Conservation (phyloP, 2,329 filamentous ascomycete species). For the Amylocarpus encephaloides region DNA sequence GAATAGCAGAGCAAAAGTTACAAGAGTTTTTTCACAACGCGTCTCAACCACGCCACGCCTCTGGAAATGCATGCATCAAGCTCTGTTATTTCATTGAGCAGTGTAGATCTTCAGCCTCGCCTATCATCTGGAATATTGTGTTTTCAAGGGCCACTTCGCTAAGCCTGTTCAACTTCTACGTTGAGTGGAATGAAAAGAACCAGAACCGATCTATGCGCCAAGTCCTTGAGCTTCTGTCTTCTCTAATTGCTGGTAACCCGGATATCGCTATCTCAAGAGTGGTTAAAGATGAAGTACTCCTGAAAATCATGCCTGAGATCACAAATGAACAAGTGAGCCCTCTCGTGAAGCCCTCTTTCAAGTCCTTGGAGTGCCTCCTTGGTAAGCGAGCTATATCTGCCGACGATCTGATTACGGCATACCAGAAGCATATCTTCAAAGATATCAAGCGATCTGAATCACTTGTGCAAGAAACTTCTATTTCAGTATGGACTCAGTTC, state of each 20-base stretch:
- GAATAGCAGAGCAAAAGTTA: conserved; percentile 20
- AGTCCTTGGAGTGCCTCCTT: conserved; percentile 59
- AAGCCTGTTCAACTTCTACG: conserved; percentile 53
- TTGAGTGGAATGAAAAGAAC: conserved; percentile 62
- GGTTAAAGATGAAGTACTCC: conserved; percentile 42
- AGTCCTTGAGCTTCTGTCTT: conserved; percentile 51
- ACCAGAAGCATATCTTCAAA: background rate
- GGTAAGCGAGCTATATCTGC: conserved; percentile 49
- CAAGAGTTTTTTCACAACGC: conserved; percentile 24
- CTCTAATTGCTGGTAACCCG: conserved; percentile 46
- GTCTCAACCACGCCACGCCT: conserved; percentile 46
- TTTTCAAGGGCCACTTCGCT: conserved; percentile 44
- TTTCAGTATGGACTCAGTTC: conserved; percentile 43
- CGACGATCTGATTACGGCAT: conserved; percentile 17
- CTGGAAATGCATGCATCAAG: conserved; percentile 52
- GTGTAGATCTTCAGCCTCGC: conserved; percentile 44
- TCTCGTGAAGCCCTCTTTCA: conserved; percentile 63
- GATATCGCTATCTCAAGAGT: conserved; percentile 35
- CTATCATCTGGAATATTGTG: conserved; percentile 41
- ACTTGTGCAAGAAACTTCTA: background rate
- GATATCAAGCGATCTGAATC: background rate
- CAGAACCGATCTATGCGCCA: conserved; percentile 58
- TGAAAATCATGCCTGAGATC: conserved; percentile 52
- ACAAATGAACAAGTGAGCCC: conserved; percentile 54
- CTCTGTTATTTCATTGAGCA: conserved; percentile 58